Base-by-base conservation (phyloP, 1,284 basidiomycete genomes). In the Cryptococcus sp. region DNA sequence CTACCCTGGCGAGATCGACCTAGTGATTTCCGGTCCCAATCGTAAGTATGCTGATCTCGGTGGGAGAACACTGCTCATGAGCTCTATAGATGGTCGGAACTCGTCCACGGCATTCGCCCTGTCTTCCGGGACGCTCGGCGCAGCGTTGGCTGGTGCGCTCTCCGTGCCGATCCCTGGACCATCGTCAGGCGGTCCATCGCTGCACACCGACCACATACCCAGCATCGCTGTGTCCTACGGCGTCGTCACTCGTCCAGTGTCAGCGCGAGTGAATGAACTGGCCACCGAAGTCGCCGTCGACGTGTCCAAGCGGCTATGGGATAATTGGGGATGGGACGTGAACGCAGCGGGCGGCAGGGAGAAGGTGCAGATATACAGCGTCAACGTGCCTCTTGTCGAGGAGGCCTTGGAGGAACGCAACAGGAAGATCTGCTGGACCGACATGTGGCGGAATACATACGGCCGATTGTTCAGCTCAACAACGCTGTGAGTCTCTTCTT, bases 41-140 rank as follows among this genome's bases (percentile, higher is more conserved):
- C 79, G 79, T 75, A 48, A 63, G 76, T 56, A n/a, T 40, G 47
- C 15, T 8, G 25, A 11, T 6, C 41, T 27, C 41, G 10, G 17
- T 47, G 20, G n/a, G 8, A 7, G 47, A 27, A 5, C 27, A 13
- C 31, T 44, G 20, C 16, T 38, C 25, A 53, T 60, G 22, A 56
- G 40, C 17, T 17, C 11, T 8, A 67, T 54, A 78, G 76, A 80
- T 53, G 91, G 91, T 19, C 85, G 90, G 38, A 93, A 93, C 75
- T 89, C 87, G 5, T 91, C 90, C 1, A 75, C 90, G 41, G 91
- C 91, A 1, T 91, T 93, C 72, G 84, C 88, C 5, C 81, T 94
- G 44, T 92, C 90, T 0, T 92, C 90, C 20, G 93, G 93, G 0
- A 96, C 93, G 1, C 83, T 96, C 61, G 93, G 93, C 42, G 92